Evolutionary conservation across 176 grass and related monocot genomes (phyloP).

Genomic region (Hyparrhenia diplandra): DNA sequence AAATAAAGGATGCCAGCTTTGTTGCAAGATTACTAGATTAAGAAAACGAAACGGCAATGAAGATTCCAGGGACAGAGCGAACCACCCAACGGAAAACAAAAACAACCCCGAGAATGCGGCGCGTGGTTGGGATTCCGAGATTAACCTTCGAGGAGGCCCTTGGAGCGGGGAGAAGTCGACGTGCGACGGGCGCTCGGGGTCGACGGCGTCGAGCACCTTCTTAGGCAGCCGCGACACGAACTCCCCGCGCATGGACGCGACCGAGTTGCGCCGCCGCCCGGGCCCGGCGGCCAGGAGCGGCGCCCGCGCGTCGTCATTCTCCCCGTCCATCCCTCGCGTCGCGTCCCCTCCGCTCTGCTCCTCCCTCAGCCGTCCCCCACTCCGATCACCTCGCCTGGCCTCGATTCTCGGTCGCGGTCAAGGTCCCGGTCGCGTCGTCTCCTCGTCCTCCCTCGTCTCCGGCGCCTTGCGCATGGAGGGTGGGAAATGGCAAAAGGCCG

Average conservation of each 20-base stretch:
- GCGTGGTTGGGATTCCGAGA: not conserved
- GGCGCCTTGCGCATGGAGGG: not conserved
- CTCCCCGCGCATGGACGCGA: constrained; percentile 55
- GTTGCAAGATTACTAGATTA: not conserved
- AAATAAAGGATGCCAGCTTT: not conserved
- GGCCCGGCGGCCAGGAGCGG: constrained; percentile 40
- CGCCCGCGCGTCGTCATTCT: constrained; percentile 34
- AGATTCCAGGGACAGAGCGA: not conserved
- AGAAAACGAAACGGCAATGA: not conserved
- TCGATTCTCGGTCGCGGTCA: not conserved
- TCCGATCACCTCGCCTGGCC: not conserved
- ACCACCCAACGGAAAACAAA: not conserved
- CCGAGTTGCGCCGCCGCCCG: constrained; percentile 57
- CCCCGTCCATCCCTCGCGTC: constrained; percentile 32
- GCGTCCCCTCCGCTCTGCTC: not conserved
- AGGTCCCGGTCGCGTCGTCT: not conserved
- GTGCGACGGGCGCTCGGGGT: constrained; percentile 57
- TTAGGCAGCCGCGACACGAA: constrained; percentile 73
- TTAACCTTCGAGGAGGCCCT: constrained; percentile 57
- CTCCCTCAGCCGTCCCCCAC: not conserved
- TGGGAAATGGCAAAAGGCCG: not conserved
- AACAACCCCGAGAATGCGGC: not conserved
- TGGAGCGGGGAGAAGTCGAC: constrained; percentile 69
- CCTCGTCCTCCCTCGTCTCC: not conserved
- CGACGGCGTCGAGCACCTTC: constrained; percentile 72